Evolutionary conservation across 2,329 filamentous ascomycete species (phyloP).

Genomic region (Alternaria sp.): DNA sequence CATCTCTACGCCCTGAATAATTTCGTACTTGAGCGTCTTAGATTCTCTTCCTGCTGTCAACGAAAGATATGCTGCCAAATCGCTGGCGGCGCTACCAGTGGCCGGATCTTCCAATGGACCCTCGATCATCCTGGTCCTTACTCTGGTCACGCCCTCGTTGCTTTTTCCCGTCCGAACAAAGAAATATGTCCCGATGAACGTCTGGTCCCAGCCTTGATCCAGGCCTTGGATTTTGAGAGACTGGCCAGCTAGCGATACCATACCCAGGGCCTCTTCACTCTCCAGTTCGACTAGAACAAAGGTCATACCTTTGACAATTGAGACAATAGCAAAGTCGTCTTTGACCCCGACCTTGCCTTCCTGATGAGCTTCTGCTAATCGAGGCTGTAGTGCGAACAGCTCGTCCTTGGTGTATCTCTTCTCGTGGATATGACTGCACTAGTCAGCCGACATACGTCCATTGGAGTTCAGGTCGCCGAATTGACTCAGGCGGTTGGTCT

Average conservation of each 20-base stretch:
- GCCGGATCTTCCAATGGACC: slow-evolving; percentile 59
- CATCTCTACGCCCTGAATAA: slow-evolving; percentile 63
- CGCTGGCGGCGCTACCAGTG: slow-evolving; percentile 61
- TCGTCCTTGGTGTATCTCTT: slow-evolving; percentile 33
- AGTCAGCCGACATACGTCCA: slow-evolving; percentile 14
- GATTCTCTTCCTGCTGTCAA: slow-evolving; percentile 48
- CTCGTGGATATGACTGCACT: slow-evolving; percentile 36
- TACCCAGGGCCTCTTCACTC: slow-evolving; percentile 65
- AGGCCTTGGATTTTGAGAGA: slow-evolving; percentile 47
- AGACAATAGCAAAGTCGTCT: slow-evolving; percentile 49
- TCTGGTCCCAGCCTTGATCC: slow-evolving; percentile 61
- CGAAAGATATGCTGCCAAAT: slow-evolving; percentile 56
- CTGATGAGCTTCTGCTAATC: slow-evolving; percentile 35
- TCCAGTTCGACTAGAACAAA: slow-evolving; percentile 73
- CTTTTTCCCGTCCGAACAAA: slow-evolving; percentile 59
- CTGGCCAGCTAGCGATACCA: slow-evolving; percentile 48
- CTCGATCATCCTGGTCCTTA: slow-evolving; percentile 70
- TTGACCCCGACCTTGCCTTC: slow-evolving; percentile 22
- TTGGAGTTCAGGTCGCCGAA: background rate
- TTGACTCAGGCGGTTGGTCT: slow-evolving; percentile 16
- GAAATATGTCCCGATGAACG: slow-evolving; percentile 66
- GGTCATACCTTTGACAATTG: slow-evolving; percentile 75
- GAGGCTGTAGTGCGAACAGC: slow-evolving; percentile 47
- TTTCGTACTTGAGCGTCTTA: slow-evolving; percentile 50
- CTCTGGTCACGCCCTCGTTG: slow-evolving; percentile 33